Percentiles rank a stretch among this genome's conserved stretches.
phyloP scores from a whole-genome alignment of 1,284 basidiomycete genomes.

The Rhodotorula sp. region DNA sequence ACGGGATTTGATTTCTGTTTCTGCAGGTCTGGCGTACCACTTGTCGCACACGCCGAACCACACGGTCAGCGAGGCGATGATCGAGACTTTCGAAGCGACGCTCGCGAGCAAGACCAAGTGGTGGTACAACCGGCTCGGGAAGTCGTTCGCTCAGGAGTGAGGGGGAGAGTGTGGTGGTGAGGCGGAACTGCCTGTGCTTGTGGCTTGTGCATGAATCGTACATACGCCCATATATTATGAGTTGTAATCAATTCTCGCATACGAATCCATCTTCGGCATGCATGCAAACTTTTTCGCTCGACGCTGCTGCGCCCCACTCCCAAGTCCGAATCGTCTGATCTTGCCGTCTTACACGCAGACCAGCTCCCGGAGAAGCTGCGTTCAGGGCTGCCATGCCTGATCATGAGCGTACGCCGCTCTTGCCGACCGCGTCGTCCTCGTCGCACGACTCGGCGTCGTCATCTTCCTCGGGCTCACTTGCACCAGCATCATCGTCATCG shows the following conservation, averaged over 20 bases:
- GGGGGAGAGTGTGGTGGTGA: neutral
- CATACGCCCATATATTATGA: neutral
- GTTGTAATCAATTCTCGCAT: neutral
- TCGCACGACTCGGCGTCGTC: neutral
- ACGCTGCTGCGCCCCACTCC: too few relatives aligned
- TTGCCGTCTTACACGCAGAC: neutral
- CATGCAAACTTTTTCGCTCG: too few relatives aligned
- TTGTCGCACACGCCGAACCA: slow-evolving; percentile 39
- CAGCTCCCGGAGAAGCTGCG: neutral
- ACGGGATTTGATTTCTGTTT: neutral
- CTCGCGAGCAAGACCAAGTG: slow-evolving; percentile 38
- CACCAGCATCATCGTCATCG: neutral
- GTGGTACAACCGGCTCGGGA: slow-evolving; percentile 35
- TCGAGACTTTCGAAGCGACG: slow-evolving; percentile 29
- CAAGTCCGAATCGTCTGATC: too few relatives aligned
- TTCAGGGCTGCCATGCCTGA: neutral
- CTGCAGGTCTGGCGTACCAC: slow-evolving; percentile 39
- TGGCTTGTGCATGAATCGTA: neutral
- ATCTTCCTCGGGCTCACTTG: neutral
- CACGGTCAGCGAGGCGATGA: slow-evolving; percentile 28
- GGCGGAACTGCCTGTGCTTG: too few relatives aligned
- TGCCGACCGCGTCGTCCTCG: neutral
- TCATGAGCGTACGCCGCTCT: slow-evolving; percentile 6
- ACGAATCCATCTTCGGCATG: too few relatives aligned
- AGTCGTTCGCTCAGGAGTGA: slow-evolving; percentile 9